These are phyloP conservation scores for Torulaspora maleeae DNA, from an alignment of 805 yeast genomes.

Conservation along the genomic window DNA sequence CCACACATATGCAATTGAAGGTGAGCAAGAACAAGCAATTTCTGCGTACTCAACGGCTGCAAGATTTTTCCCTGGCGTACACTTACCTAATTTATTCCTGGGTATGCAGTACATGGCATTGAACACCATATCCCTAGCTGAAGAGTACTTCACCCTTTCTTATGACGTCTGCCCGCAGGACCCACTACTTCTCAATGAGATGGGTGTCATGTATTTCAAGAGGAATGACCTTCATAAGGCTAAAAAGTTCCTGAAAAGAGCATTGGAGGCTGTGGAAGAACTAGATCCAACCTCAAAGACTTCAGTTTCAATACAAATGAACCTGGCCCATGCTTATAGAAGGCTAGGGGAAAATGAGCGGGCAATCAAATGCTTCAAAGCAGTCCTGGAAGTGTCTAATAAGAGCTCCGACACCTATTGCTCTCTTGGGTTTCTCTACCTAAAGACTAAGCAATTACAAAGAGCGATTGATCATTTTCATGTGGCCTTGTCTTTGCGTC, in stretches of 20 bases:
- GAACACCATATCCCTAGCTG: slow-evolving; percentile 76
- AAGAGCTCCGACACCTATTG: slow-evolving; percentile 72
- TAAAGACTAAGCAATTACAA: slow-evolving; percentile 58
- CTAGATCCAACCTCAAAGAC: slow-evolving; percentile 75
- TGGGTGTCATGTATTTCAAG: slow-evolving; percentile 89
- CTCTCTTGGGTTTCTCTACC: slow-evolving; percentile 77
- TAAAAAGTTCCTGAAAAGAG: slow-evolving; percentile 64
- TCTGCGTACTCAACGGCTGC: slow-evolving; percentile 97
- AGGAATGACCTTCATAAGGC: slow-evolving; percentile 63
- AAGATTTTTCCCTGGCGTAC: slow-evolving; percentile 83
- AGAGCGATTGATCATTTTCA: slow-evolving; percentile 76
- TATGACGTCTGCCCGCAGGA: slow-evolving; percentile 76
- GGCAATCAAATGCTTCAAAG: slow-evolving; percentile 70
- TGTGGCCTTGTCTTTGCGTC: slow-evolving; percentile 70
- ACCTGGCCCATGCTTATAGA: slow-evolving; percentile 85
- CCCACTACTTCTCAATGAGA: slow-evolving; percentile 82
- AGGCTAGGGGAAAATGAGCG: slow-evolving; percentile 55
- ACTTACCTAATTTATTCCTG: slow-evolving; percentile 78
- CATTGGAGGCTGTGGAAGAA: slow-evolving; percentile 61
- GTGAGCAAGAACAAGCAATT: slow-evolving; percentile 98
- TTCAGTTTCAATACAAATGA: slow-evolving; percentile 79
- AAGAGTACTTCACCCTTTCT: slow-evolving; percentile 75
- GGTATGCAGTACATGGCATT: slow-evolving; percentile 96
- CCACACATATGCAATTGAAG: slow-evolving; percentile 94
- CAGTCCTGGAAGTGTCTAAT: slow-evolving; percentile 64